Percentiles rank a stretch among this genome's conserved stretches.
phyloP scores from a whole-genome alignment of 2,329 filamentous ascomycete genomes.

The Phialemoniopsis sp. region DNA sequence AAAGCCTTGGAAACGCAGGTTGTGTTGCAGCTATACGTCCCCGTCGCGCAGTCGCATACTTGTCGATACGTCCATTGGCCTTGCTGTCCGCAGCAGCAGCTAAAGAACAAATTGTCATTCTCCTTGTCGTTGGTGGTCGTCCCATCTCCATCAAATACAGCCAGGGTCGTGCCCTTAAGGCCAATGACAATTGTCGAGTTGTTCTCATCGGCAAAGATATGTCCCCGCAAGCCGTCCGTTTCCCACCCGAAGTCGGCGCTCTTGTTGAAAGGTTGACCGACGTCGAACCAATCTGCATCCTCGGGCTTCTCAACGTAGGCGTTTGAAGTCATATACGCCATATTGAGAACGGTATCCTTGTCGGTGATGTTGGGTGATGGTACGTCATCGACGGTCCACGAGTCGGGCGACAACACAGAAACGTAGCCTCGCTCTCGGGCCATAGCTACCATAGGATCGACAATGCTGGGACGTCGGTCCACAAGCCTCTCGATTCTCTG shows the following conservation, averaged over 20 bases:
- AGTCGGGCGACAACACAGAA: slow-evolving; percentile 63
- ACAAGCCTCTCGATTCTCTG: slow-evolving; percentile 75
- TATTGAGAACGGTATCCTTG: slow-evolving; percentile 75
- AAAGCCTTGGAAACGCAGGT: slow-evolving; percentile 79
- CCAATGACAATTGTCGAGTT: slow-evolving; percentile 90
- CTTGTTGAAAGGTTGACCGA: slow-evolving; percentile 76
- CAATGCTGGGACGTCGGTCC: slow-evolving; percentile 70
- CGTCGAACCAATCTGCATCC: slow-evolving; percentile 77
- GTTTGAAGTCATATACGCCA: slow-evolving; percentile 85
- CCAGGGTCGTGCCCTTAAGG: slow-evolving; percentile 84
- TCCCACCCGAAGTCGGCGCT: slow-evolving; percentile 93
- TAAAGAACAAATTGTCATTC: slow-evolving; percentile 97
- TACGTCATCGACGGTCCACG: slow-evolving; percentile 81
- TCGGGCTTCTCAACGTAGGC: slow-evolving; percentile 76
- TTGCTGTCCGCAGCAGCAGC: slow-evolving; percentile 94
- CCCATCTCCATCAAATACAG: slow-evolving; percentile 93
- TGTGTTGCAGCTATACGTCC: slow-evolving; percentile 85
- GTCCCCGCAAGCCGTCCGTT: slow-evolving; percentile 80
- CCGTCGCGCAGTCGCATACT: slow-evolving; percentile 88
- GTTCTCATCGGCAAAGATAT: slow-evolving; percentile 82
- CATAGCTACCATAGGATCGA: slow-evolving; percentile 74
- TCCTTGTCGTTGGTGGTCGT: slow-evolving; percentile 97
- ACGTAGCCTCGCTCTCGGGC: slow-evolving; percentile 66
- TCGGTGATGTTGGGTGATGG: slow-evolving; percentile 78
- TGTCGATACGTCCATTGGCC: slow-evolving; percentile 86